Base-by-base conservation (phyloP, 2,329 filamentous ascomycete genomes). In the Penicillium psychrosexuale region DNA sequence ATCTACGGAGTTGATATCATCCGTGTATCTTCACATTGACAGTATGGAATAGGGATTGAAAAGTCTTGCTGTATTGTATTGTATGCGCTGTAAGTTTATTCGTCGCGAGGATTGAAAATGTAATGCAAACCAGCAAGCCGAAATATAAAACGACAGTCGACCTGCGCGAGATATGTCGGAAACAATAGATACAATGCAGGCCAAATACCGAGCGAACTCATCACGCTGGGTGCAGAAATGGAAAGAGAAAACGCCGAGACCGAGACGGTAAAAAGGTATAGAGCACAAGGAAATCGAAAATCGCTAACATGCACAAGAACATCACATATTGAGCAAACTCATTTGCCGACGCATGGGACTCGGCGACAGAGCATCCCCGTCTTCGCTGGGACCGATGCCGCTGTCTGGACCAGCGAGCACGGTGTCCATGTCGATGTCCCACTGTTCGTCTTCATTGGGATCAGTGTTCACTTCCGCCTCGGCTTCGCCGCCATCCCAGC, bases 341-440 rank as follows among this genome's bases (percentile, higher is more conserved):
- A 90, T 88, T 70, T 90, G 86, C 62, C 87, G 80, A 64, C 85
- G 80, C 61, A 90, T 76, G 5, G 88, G 87, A 66, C 86, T 89
- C 12, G 85, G 84, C 47, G 81, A 71, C 0, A 70, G 80, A 11
- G 67, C 65, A 45, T 75, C 72, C 15, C 84, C 86, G 58, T 90
- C 88, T 71, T 91, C 88, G 66, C 87, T 91, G 34, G 84, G 71
- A 12, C 77, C 77, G 33, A 79, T 67, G 8, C 76, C 76, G 53
- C 76, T 78, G 58, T 79, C 76, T 1, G 75, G 77, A 12, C 75
- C 75, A 33, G 65, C 64, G 8, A 72, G 63, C 31, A 66, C 67
- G 24, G 71, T 67, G 56, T 96, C 93, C 30, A 94, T 93, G 72
- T 97, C 94, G 63, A 99, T 97, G 69, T 99, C 94, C 86, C 94